phyloP scores from a whole-genome alignment of 2,329 filamentous ascomycete genomes.

The Rutstroemia sydowiana region DNA sequence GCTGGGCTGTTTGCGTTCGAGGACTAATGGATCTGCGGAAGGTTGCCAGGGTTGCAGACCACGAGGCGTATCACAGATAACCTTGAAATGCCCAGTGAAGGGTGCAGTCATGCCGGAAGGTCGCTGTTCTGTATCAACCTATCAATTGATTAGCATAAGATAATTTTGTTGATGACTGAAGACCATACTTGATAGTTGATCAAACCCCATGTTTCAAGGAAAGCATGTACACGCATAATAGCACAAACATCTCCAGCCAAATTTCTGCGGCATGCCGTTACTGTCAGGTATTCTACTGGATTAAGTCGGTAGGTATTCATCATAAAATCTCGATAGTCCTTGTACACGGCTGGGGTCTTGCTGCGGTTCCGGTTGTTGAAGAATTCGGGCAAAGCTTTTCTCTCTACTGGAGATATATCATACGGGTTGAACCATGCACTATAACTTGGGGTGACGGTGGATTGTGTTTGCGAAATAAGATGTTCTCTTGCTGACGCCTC shows the following conservation, averaged over 20 bases:
- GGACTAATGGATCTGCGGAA: slow-evolving; percentile 62
- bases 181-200: slow-evolving; percentile 89
- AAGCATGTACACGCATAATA: slow-evolving; percentile 97
- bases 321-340: slow-evolving; percentile 99
- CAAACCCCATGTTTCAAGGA: slow-evolving; percentile 96
- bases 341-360: slow-evolving; percentile 95
- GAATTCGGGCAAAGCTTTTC: slow-evolving; percentile 92
- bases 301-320: slow-evolving; percentile 98
- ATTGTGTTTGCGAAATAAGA: slow-evolving; percentile 85
- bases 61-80: slow-evolving; percentile 90
- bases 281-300: slow-evolving; percentile 90
- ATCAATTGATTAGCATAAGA: slow-evolving; percentile 13
- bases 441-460: slow-evolving; percentile 95
- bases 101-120: slow-evolving; percentile 94
- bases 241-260: slow-evolving; percentile 95
- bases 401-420: slow-evolving; percentile 80
- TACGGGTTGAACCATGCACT: slow-evolving; percentile 99
- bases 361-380: slow-evolving; percentile 98
- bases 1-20: slow-evolving; percentile 50
- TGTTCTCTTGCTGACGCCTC: slow-evolving; percentile 87
- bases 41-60: slow-evolving; percentile 95
- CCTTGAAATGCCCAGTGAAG: slow-evolving; percentile 94
- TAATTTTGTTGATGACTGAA: background rate
- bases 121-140: slow-evolving; percentile 94
- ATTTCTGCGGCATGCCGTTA: slow-evolving; percentile 91